Conservation (phyloP, 352 stramenopile genomes). For the Pythium apleroticum region DNA sequence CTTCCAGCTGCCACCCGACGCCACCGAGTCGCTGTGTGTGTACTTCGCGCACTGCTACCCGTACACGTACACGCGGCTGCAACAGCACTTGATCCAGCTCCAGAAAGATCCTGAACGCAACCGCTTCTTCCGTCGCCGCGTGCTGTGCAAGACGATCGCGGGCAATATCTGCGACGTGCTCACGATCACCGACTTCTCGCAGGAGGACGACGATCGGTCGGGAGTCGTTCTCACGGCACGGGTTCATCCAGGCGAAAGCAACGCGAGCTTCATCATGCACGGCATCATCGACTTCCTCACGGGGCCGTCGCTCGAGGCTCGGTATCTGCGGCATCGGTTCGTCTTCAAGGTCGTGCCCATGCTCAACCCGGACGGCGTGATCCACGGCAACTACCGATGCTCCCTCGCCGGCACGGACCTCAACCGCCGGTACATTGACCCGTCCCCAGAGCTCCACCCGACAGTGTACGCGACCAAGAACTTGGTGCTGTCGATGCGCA, state of each 20-base stretch:
- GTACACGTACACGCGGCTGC: conserved; percentile 83
- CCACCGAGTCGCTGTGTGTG: conserved; percentile 24
- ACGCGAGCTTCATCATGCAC: conserved; percentile 89
- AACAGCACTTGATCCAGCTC: conserved; percentile 50
- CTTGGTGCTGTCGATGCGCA: conserved; percentile 56
- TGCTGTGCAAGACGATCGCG: conserved; percentile 81
- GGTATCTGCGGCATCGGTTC: conserved; percentile 75
- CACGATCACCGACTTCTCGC: conserved; percentile 83
- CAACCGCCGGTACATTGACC: conserved; percentile 74
- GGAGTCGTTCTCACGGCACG: conserved; percentile 80
- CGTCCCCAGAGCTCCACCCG: conserved; percentile 62
- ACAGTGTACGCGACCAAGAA: conserved; percentile 77
- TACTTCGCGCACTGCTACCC: conserved; percentile 86
- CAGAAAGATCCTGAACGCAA: conserved; percentile 55
- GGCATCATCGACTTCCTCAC: conserved; percentile 89
- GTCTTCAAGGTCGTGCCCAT: conserved; percentile 92
- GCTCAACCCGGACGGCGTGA: conserved; percentile 93
- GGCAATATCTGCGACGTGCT: conserved; percentile 88
- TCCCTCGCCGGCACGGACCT: conserved; percentile 86
- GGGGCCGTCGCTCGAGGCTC: conserved; percentile 59
- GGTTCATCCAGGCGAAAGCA: conserved; percentile 89
- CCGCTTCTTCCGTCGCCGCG: conserved; percentile 49
- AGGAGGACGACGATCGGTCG: conserved; percentile 54
- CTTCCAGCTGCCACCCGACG: conserved; percentile 26
- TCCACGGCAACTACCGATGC: conserved; percentile 90